Evolutionary conservation across 495 filamentous ascomycete species (phyloP), one percentile per base, ranked within the genome.

Genomic region (Trichoderma parareesei): DNA sequence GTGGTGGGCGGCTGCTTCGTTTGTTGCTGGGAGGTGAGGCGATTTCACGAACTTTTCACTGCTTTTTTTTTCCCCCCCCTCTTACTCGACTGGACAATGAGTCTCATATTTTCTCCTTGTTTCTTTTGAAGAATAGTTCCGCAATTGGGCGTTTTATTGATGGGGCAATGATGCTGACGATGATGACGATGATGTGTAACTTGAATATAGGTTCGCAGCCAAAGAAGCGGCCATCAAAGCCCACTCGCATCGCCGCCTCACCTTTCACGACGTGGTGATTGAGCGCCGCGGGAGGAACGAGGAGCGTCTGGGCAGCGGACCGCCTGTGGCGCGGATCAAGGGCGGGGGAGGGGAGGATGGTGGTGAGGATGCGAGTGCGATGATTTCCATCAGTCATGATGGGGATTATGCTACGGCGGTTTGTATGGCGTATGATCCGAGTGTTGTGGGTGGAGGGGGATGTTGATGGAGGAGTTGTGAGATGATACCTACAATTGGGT

Each of bases 151-250:
- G n/a, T 16, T 46, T 27, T 27, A 1, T 1, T 6, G n/a, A 27
- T 27, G 27, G 27, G 27, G 27, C 27, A 27, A 27, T 27, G 27
- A 27, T 27, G 27, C 27, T 27, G 27, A 27, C 27, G 27, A 27
- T 27, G 27, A 27, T 27, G 27, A 27, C 27, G 27, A 27, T 27
- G 27, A 27, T 27, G 27, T 27, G 27, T 2, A 27, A 27, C 2
- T 27, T 27, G 27, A 6, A 41, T 2, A 11, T 38, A 77, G 84
- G 67, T 88, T 81, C 71, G 85, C 86, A 9, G 85, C 85, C 0
- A 89, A 89, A 70, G 86, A 89, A 71, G 85, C 86, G 0, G 76
- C 75, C n/a, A 81, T 85, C 53, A 89, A 89, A 69, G 85, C 86
- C 4, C 79, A 82, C 64, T 71, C 72, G 2, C 67, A 71, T 38